phyloP scores from a whole-genome alignment of 2,329 filamentous ascomycete species.

The Biscogniauxia mediterranea region DNA sequence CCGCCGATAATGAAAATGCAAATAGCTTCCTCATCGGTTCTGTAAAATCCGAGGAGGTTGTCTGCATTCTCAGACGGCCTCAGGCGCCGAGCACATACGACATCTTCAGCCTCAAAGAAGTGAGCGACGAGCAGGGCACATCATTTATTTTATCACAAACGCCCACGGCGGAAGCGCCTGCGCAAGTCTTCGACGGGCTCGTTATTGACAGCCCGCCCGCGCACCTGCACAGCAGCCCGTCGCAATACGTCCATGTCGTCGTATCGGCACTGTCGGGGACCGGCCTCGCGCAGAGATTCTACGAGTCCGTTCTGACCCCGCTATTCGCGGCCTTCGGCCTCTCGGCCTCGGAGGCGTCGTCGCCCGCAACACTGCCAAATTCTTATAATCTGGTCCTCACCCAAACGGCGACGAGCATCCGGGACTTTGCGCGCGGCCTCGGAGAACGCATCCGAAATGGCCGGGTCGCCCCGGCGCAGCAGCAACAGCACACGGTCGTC shows the following conservation, averaged over 20 bases:
- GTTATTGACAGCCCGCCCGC: slow-evolving; percentile 38
- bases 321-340: slow-evolving; percentile 49
- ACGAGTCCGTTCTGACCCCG: slow-evolving; percentile 52
- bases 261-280: slow-evolving; percentile 67
- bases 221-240: slow-evolving; percentile 29
- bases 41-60: slow-evolving; percentile 32
- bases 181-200: slow-evolving; percentile 34
- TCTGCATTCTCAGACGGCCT: slow-evolving; percentile 26
- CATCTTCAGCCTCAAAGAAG: slow-evolving; percentile 41
- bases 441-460: slow-evolving; percentile 26
- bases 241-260: slow-evolving; percentile 56
- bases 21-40: not conserved
- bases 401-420: slow-evolving; percentile 60
- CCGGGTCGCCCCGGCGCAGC: slow-evolving; percentile 7
- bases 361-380: slow-evolving; percentile 3
- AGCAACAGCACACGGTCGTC: slow-evolving; percentile 58
- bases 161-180: slow-evolving; percentile 35
- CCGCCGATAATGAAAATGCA: not conserved
- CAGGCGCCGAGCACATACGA: slow-evolving; percentile 25
- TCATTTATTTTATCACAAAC: slow-evolving; percentile 31
- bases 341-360: slow-evolving; percentile 14
- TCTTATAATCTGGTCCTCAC: slow-evolving; percentile 61
- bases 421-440: slow-evolving; percentile 53
- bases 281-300: slow-evolving; percentile 55
- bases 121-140: slow-evolving; percentile 22